Evolutionary conservation across 345 rosid species (phyloP), one percentile per base, ranked within the genome.

Genomic region (Eucalyptus erythrocorys): DNA sequence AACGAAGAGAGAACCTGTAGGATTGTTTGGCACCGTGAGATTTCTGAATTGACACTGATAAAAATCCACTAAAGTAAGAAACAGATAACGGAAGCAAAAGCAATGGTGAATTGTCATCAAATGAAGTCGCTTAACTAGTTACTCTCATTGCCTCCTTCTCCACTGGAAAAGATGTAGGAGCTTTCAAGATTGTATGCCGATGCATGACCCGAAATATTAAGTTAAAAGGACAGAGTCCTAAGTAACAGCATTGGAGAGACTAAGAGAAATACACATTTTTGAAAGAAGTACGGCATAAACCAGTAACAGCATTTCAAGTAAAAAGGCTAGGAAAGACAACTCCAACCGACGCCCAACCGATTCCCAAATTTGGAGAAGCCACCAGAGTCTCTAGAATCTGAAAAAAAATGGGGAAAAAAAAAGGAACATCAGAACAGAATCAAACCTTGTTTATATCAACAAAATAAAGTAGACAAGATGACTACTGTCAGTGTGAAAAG

Each of bases 181-280:
- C 21, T 49, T 50, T 50, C 21, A 1, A 16, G 53, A 50, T 50
- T 6, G 21, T 50, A 50, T 50, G 53, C 8, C 21, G 8, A 16
- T 7, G 21, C 53, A 50, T 50, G 53, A 16, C 21, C 21, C 8
- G 21, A 50, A 0, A 50, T 16, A 0, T 16, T 16, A 50, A 16
- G 53, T 0, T 50, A 16, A 50, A 16, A 50, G 21, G 53, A 50
- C 21, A 16, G 0, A 50, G 53, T 50, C 53, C 4, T 50, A 50
- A 1, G 0, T 30, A 30, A 6, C 0, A 61, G 66, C 66, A 26
- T 53, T 53, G 12, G 1, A 27, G 17, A 6, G 53, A 50, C 53
- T 50, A 50, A 50, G 21, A 50, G 53, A 50, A 50, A 50, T 50
- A 6, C 53, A 16, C 53, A 50, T 50, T 27, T 27, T 12, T 0